phyloP scores from a whole-genome alignment of 352 stramenopile species.

The Globisporangium paroecandrum region DNA sequence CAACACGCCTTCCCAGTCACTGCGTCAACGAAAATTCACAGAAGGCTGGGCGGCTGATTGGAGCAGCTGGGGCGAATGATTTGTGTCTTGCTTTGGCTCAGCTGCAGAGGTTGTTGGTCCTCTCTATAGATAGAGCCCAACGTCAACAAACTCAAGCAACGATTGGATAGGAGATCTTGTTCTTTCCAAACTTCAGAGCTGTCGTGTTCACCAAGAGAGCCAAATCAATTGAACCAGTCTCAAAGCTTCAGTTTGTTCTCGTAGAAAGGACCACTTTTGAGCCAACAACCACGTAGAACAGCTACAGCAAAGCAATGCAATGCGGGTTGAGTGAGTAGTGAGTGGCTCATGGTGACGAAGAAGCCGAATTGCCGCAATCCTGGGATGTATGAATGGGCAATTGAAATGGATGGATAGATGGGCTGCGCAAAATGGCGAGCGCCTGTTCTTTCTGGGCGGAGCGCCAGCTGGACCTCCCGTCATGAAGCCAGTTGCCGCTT shows the following conservation, averaged over 20 bases:
- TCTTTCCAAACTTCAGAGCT: not conserved
- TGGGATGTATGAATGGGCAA: no score
- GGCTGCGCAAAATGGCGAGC: not conserved
- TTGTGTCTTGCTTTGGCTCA: not conserved
- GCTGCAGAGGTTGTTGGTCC: not conserved
- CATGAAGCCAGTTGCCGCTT: slow-evolving; percentile 12
- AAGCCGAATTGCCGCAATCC: no score
- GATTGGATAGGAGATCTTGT: not conserved
- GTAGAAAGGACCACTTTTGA: not conserved
- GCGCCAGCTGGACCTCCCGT: slow-evolving; percentile 5
- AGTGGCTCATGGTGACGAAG: no score
- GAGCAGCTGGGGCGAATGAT: not conserved
- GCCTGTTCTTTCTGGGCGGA: slow-evolving; percentile 8
- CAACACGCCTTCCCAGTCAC: not conserved
- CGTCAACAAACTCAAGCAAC: not conserved
- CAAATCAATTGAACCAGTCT: not conserved
- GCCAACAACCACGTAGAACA: not conserved
- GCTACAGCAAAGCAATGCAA: no score
- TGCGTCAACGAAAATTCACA: not conserved
- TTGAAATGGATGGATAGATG: not conserved
- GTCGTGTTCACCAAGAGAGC: not conserved
- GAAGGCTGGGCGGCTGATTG: not conserved
- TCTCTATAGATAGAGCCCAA: not conserved
- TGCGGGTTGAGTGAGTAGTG: no score
- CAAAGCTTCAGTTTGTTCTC: not conserved